Conservation (phyloP, 306 rosid species). For the apple (Malus domestica) region DNA sequence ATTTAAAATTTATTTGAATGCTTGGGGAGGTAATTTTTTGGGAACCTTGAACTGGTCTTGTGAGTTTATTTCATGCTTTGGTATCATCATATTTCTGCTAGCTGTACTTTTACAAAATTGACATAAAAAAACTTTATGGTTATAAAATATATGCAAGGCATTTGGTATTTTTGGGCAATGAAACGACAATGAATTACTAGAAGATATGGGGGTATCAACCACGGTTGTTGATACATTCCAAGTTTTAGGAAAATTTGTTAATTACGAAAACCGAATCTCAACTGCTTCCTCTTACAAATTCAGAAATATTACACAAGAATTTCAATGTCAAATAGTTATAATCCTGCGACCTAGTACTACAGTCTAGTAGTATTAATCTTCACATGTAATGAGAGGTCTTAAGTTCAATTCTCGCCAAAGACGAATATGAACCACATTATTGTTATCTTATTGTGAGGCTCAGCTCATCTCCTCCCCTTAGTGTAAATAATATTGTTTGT, state of each 20-base stretch:
- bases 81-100: background rate
- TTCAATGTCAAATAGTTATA: background rate
- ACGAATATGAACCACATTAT: too few species aligned
- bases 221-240: background rate
- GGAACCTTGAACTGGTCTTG: background rate
- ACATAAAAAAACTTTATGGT: background rate
- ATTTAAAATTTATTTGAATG: background rate
- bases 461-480: accelerated
- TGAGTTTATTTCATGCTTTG: too few species aligned
- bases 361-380: too few species aligned
- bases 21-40: background rate
- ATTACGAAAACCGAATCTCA: background rate
- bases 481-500: too few species aligned
- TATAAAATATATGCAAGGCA: background rate
- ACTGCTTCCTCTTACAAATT: conserved; percentile 3
- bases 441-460: too few species aligned
- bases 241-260: background rate
- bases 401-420: too few species aligned
- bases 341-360: too few species aligned
- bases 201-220: background rate
- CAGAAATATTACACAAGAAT: background rate
- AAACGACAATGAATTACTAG: background rate
- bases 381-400: too few species aligned
- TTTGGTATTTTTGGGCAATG: background rate
- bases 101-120: too few species aligned